Evolutionary conservation across 148 eudicot species (phyloP).

Genomic region (Persicaria maculosa): DNA sequence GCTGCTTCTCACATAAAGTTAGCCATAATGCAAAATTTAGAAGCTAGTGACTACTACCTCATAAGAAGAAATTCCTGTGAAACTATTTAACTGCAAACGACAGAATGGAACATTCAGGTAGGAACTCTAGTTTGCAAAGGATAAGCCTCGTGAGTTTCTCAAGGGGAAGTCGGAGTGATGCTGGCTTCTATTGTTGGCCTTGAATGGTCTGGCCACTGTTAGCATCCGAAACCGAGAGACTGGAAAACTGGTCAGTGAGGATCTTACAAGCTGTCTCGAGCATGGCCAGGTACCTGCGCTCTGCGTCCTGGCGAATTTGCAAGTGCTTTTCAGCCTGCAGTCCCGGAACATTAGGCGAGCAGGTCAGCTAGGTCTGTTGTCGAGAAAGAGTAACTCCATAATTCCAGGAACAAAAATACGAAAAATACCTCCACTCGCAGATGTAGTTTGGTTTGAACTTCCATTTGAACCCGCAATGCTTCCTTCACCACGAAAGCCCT

Average conservation of each 20-base stretch:
- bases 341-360: not conserved
- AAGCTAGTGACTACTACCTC: no score
- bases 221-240: not conserved
- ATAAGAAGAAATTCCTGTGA: no score
- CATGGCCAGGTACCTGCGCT: slow-evolving; percentile 62
- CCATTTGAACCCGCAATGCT: slow-evolving; percentile 81
- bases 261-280: slow-evolving; percentile 27
- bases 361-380: not conserved
- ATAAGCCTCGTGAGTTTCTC: no score
- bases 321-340: slow-evolving; percentile 76
- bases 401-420: no score
- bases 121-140: not conserved
- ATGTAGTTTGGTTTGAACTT: slow-evolving; percentile 76
- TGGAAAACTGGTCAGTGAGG: not conserved
- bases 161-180: no score
- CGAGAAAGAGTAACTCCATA: no score
- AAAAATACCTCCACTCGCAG: slow-evolving; percentile 65
- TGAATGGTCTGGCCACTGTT: no score
- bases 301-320: slow-evolving; percentile 71
- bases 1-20: no score
- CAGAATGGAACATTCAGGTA: not conserved
- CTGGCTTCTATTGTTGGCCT: no score
- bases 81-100: no score
- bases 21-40: no score
- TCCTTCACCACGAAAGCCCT: slow-evolving; percentile 78